These are phyloP conservation scores for Solanum hybrid DNA, from an alignment of 305 asterid species.

Conservation along the genomic window DNA sequence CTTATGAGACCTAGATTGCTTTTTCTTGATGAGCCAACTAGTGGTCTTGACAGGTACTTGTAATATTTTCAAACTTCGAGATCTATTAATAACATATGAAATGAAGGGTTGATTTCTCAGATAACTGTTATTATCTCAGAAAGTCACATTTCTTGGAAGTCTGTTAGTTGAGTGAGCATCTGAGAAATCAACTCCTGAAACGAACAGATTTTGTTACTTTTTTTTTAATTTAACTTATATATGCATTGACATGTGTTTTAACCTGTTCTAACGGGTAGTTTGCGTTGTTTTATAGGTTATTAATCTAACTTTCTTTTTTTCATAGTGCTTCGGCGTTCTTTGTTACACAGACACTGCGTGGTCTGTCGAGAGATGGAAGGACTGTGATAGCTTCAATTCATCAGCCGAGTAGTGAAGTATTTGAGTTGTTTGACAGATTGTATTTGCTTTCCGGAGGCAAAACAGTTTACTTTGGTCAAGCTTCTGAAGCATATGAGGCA, in stretches of 20 bases:
- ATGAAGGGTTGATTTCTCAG: background rate
- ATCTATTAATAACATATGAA: background rate
- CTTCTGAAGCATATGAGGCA: slow-evolving; percentile 90
- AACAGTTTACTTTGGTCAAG: slow-evolving; percentile 85
- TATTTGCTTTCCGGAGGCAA: slow-evolving; percentile 88
- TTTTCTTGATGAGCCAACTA: slow-evolving; percentile 94
- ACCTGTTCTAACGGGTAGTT: background rate
- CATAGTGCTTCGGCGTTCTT: slow-evolving; percentile 96
- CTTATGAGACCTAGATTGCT: slow-evolving; percentile 89
- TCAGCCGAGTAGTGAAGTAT: slow-evolving; percentile 97
- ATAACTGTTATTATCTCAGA: background rate
- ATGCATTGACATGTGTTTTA: background rate
- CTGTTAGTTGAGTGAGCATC: background rate
- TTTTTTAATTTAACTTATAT: background rate
- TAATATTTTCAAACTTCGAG: background rate
- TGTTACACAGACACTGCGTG: slow-evolving; percentile 80
- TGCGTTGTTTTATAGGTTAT: background rate
- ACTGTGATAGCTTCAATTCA: slow-evolving; percentile 95
- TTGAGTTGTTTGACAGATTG: slow-evolving; percentile 79
- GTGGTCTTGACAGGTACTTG: slow-evolving; percentile 84
- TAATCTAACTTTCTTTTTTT: background rate
- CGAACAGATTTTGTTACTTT: no score
- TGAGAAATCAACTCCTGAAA: background rate
- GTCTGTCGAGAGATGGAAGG: slow-evolving; percentile 79
- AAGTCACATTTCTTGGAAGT: background rate